Evolutionary conservation across 345 rosid species (phyloP), one percentile per base, ranked within the genome.

Genomic region (Gossypium longicalyx): DNA sequence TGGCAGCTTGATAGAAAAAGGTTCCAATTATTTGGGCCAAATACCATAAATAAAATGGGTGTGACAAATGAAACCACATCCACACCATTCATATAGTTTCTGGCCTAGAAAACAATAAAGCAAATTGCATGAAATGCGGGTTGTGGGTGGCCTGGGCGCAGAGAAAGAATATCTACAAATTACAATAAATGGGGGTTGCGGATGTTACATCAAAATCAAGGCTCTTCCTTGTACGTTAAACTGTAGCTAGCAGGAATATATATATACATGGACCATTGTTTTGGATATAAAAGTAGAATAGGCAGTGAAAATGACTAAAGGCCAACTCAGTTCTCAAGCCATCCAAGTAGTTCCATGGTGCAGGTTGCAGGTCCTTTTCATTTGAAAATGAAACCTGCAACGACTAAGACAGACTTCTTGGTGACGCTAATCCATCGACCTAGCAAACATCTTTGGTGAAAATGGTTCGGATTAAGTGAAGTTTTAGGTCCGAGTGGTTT

Each of bases 301-400:
- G 49, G 61, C 38, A 60, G 64, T 72, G 83, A 69, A 59, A 75
- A 38, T 65, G 77, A 62, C 77, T 71, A 74, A 61, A 77, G 76
- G 34, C 25, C 51, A 74, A 63, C 82, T 73, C 84, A 64, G 76
- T 80, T 70, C 61, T 83, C 15, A 86, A 77, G 77, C 83, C 82
- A 11, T 76, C 85, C 88, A 56, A 4, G 38, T 34, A 34, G 6
- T 34, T 4, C 38, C 93, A 86, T 34, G 89, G 98, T 67, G 98
- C 97, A 27, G 90, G 91, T 74, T 96, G 98, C 22, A 90, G 85
- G 87, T 86, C 94, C 59, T 80, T 95, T 78, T 95, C 97, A 16
- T 83, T 75, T 81, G 92, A 82, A 84, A 70, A 97, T 19, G 9
- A 19, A 56, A 56, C 60, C 93, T 76, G 97, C 97, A 76, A 91